Evolutionary conservation across 148 eudicot species (phyloP), one percentile per base, ranked within the genome.

Genomic region (Mesembryanthemum crystallinum): DNA sequence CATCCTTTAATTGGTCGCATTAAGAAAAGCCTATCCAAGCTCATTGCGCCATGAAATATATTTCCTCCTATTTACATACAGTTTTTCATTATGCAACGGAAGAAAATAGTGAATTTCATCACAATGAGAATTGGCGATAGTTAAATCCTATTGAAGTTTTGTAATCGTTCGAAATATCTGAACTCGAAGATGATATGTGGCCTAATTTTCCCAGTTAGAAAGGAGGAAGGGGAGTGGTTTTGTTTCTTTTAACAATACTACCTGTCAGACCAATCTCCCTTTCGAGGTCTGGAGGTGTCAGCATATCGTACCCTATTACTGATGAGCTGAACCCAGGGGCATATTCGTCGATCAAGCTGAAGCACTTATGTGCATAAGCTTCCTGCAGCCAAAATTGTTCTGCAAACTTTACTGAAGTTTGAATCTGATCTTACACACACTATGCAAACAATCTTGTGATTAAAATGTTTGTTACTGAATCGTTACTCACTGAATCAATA

Each of bases 251-350:
- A 58, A 55, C 43, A 57, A 14, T 55, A 72, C 13, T 23, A 92
- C 94, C 97, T 76, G 92, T 90, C 65, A 92, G 76, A 54, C 97
- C 92, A 76, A 90, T 68, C 78, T 80, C 89, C 81, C 87, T 86
- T 77, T 92, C 95, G 37, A 92, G 91, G 77, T 90, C 97, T 23
- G 94, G 97, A 15, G 97, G 95, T 76, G 97, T 83, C 83, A 92
- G 82, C 97, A 92, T 92, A 78, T 90, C 97, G 67, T 89, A 92
- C 73, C 88, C 91, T 73, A 92, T 78, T 61, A 92, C 67, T 55
- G 95, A 92, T 61, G 97, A 92, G 71, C 83, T 89, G 87, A 90
- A 92, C 75, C 93, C 93, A 9, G 93, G 93, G 69, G 90, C 92
- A 67, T 92, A 84, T 74, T 92, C 97, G 21, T 92, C 93, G 54